Conservation (phyloP, 2,329 filamentous ascomycete species). For the Dothidotthia symphoricarpi region DNA sequence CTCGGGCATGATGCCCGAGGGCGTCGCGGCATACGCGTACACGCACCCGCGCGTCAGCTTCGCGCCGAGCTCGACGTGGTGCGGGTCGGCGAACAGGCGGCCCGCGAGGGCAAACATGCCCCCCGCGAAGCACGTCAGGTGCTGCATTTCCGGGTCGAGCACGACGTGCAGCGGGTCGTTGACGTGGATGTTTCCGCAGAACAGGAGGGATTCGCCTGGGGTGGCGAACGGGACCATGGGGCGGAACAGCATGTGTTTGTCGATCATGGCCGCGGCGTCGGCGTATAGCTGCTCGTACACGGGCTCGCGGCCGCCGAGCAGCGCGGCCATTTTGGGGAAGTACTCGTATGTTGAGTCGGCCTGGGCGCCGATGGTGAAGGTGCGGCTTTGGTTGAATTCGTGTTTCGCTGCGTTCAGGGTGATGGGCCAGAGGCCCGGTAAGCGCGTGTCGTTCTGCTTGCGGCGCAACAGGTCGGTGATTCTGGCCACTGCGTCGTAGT, state of each 20-base stretch:
- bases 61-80: slow-evolving; percentile 55
- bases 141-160: slow-evolving; percentile 53
- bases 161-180: slow-evolving; percentile 13
- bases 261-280: slow-evolving; percentile 44
- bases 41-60: slow-evolving; percentile 62
- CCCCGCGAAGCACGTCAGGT: slow-evolving; percentile 61
- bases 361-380: slow-evolving; percentile 40
- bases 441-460: slow-evolving; percentile 30
- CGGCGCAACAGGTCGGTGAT: slow-evolving; percentile 34
- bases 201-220: slow-evolving; percentile 27
- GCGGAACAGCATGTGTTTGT: slow-evolving; percentile 51
- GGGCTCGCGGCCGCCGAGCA: slow-evolving; percentile 47
- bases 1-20: slow-evolving; percentile 62
- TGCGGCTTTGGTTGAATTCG: slow-evolving; percentile 26
- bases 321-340: slow-evolving; percentile 38
- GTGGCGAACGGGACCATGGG: slow-evolving; percentile 39
- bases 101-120: slow-evolving; percentile 62
- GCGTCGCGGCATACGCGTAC: slow-evolving; percentile 57
- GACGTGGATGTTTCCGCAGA: slow-evolving; percentile 38
- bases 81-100: slow-evolving; percentile 53
- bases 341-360: slow-evolving; percentile 44
- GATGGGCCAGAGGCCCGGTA: slow-evolving; percentile 42
- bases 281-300: slow-evolving; percentile 59
- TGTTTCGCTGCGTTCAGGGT: slow-evolving; percentile 39
- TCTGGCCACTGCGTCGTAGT: slow-evolving; percentile 39